Evolutionary conservation across 176 grass and related monocot species (phyloP).

Genomic region (Aegilops tauschii): DNA sequence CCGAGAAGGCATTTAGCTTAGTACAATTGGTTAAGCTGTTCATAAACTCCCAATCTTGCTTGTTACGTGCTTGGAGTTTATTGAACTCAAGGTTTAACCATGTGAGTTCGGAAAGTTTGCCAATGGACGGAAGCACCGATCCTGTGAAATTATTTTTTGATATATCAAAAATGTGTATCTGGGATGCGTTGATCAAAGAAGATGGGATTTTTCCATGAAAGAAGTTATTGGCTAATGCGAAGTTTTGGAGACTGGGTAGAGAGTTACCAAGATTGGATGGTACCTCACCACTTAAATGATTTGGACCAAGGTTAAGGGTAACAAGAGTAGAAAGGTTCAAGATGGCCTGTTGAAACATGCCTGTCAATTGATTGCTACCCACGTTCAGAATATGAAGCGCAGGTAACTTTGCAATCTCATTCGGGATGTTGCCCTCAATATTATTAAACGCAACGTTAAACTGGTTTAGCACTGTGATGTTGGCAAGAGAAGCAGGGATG

Average conservation of each 20-base stretch:
- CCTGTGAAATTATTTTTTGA: constrained; percentile 12
- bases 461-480: not conserved
- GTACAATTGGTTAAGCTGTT: constrained; percentile 23
- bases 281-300: not conserved
- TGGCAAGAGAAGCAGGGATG: constrained; percentile 19
- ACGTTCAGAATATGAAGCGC: not conserved
- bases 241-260: not conserved
- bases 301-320: not conserved
- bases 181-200: constrained; percentile 14
- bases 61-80: not conserved
- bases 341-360: not conserved
- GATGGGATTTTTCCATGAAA: constrained; percentile 8
- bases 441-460: not conserved
- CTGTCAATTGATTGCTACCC: not conserved
- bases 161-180: not conserved
- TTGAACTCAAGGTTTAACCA: not conserved
- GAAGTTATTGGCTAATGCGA: not conserved
- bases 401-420: constrained; percentile 1
- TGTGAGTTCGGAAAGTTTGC: not conserved
- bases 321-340: constrained; percentile 15
- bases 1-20: not conserved
- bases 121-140: not conserved
- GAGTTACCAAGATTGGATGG: not conserved
- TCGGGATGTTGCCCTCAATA: constrained; percentile 23
- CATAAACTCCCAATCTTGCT: constrained; percentile 30